Base-by-base conservation (phyloP, 2,329 filamentous ascomycete genomes). In the Colletotrichum karsti region DNA sequence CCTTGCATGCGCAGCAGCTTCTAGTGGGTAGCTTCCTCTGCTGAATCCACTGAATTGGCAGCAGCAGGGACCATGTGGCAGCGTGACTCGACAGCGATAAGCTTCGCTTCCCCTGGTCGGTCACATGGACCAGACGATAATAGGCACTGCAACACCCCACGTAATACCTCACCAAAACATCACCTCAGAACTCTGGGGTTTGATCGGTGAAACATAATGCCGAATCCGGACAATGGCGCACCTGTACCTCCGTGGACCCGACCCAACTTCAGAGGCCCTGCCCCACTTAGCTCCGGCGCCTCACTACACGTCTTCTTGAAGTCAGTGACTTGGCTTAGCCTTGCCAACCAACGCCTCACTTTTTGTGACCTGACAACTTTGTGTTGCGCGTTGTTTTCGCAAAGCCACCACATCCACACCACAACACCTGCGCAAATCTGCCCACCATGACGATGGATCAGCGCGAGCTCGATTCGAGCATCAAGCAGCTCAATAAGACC, bases 401-500 rank as follows among this genome's bases (percentile, higher is more conserved):
- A 42, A 26, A 28, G 26, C 24, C 35, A 53, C 15, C 28, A 53
- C 4, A 9, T n/a, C 12, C 13, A 33, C 24, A 10, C 7, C 13
- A 7, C 37, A 22, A 61, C 7, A 42, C 7, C 22, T 22, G 30
- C 55, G 35, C 48, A 35, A 13, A 62, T 8, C 12, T 12, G 28
- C 48, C 50, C 41, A 51, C n/a, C 35, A 69, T 69, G 60, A 56
- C 67, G 46, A 69, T 97, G 92, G 92, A 97, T 75, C 88, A 91
- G 76, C 93, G 93, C 81, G 93, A 95, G 77, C 92, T 98, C 62
- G 89, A 91, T 74, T 83, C 90, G 75, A 91, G 90, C 80, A 90
- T 94, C 75, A 92, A 93, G 82, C 90, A 91, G 76, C 87, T 98
- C 76, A 89, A 88, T 74, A 97, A 97, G 83, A 93, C 93, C 24